Evolutionary conservation across 805 yeast genomes (phyloP).

Genomic region (Metschnikowia cubensis): DNA sequence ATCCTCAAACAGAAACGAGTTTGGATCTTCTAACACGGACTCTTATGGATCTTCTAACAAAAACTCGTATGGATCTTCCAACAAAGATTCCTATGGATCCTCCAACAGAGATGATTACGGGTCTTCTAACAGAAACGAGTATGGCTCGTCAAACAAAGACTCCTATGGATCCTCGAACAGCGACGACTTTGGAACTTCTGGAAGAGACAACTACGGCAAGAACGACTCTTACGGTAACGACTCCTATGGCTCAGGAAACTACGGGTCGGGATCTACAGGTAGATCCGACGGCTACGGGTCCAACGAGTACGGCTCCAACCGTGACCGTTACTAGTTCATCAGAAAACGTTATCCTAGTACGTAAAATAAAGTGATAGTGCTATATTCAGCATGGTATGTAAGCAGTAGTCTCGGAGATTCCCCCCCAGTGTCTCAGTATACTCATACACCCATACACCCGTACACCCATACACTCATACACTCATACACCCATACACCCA

Average conservation of each 20-base stretch:
- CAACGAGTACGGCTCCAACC: background rate
- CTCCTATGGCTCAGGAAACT: slow-evolving; percentile 21
- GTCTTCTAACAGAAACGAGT: slow-evolving; percentile 4
- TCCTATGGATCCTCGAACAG: background rate
- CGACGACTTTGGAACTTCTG: background rate
- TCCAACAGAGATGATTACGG: slow-evolving; percentile 20
- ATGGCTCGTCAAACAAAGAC: background rate
- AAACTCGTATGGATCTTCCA: slow-evolving; percentile 19
- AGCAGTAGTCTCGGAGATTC: too few species aligned
- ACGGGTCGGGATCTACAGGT: slow-evolving; percentile 11
- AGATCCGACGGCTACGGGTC: background rate
- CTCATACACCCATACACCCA: too few species aligned
- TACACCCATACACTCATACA: too few species aligned
- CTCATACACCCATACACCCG: too few species aligned
- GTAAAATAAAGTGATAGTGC: too few species aligned
- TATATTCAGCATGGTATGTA: too few species aligned
- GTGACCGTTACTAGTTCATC: background rate
- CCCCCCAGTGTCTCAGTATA: too few species aligned
- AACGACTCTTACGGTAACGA: slow-evolving; percentile 4
- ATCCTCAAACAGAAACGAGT: slow-evolving; percentile 13
- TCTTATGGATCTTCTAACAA: slow-evolving; percentile 16
- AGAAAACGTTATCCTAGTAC: too few species aligned
- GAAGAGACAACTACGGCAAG: background rate
- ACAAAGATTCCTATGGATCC: slow-evolving; percentile 22
- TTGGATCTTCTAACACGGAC: slow-evolving; percentile 22